Evolutionary conservation across 2,329 filamentous ascomycete species (phyloP), one percentile per base, ranked within the genome.

Genomic region (Aspergillus bombycis): DNA sequence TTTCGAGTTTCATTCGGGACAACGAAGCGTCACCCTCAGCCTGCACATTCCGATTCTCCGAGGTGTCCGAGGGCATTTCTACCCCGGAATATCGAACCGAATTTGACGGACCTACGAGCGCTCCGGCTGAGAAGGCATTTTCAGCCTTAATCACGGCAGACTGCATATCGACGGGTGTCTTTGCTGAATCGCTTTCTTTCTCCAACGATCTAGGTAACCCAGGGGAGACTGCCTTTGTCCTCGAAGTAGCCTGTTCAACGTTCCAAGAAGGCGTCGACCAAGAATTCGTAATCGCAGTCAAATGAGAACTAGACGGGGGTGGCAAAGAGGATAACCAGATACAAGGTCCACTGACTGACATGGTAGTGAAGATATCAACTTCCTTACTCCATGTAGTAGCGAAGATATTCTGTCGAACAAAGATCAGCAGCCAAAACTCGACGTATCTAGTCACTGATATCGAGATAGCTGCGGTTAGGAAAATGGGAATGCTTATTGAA

Each of bases 301-400:
- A 62, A 65, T 74, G 70, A 50, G 74, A 75, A 52, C 70, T 68
- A 57, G 71, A 66, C 59, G 74, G 70, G 45, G 73, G 71, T 60
- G 73, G 71, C 64, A 76, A 66, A 48, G 75, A 72, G 50, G 75
- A 70, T 61, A 75, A 65, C 75, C 75, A 77, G 59, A 74, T 71
- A 68, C 75, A 77, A 68, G 74, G 76, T 54, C 75, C 76, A 56
- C 71, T 77, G 67, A 73, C 75, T 68, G 76, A 77, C 71, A 77
- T 77, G 71, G 64, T 76, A 72, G 59, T 66, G 12, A 53, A 28
- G 55, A 46, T 34, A 54, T 56, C 50, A 41, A 38, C n/a, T 23
- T 45, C 41, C 58, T 56, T 68, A 64, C 48, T 65, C 64, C 65
- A 65, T 65, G 50, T 48, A 65, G 45, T 56, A 60, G 52, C 19